These are phyloP conservation scores for Suhomyces prunicola DNA, from an alignment of 805 yeast species.

Conservation along the genomic window DNA sequence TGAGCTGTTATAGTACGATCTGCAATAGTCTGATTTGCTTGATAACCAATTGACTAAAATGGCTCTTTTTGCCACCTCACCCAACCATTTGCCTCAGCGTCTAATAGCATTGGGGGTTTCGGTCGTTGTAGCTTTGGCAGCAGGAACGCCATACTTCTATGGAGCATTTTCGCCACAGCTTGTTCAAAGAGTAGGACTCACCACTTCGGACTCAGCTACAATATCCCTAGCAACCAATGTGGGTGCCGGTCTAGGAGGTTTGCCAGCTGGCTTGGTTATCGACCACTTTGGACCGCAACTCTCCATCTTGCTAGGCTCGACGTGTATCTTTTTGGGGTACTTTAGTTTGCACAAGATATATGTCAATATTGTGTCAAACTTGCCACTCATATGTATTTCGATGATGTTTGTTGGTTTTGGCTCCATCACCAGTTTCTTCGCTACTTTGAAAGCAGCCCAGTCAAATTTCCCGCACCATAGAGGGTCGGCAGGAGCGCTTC, in stretches of 20 bases:
- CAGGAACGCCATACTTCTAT: slow-evolving; percentile 74
- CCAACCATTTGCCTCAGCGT: slow-evolving; percentile 14
- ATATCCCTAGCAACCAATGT: slow-evolving; percentile 59
- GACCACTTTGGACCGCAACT: slow-evolving; percentile 57
- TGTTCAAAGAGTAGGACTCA: slow-evolving; percentile 51
- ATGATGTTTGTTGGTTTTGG: slow-evolving; percentile 62
- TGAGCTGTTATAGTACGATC: neutral
- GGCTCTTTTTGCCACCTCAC: neutral
- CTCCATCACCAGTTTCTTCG: slow-evolving; percentile 59
- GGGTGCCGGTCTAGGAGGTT: slow-evolving; percentile 68
- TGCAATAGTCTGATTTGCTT: neutral
- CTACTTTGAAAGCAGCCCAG: slow-evolving; percentile 53
- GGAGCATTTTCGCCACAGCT: slow-evolving; percentile 78
- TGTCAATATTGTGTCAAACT: slow-evolving; percentile 33
- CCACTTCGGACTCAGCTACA: slow-evolving; percentile 60
- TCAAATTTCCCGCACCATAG: slow-evolving; percentile 68
- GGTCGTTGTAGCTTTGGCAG: slow-evolving; percentile 55
- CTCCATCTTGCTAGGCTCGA: slow-evolving; percentile 54
- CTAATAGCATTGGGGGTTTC: slow-evolving; percentile 29
- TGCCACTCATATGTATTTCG: slow-evolving; percentile 45
- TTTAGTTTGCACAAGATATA: slow-evolving; percentile 48
- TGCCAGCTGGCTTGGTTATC: slow-evolving; percentile 66
- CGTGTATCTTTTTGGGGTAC: slow-evolving; percentile 54
- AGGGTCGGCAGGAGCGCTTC: slow-evolving; percentile 68
- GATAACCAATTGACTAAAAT: neutral